Evolutionary conservation across 768 basidiomycete genomes (phyloP), one percentile per base, ranked within the genome.

Genomic region (Russula sp.): DNA sequence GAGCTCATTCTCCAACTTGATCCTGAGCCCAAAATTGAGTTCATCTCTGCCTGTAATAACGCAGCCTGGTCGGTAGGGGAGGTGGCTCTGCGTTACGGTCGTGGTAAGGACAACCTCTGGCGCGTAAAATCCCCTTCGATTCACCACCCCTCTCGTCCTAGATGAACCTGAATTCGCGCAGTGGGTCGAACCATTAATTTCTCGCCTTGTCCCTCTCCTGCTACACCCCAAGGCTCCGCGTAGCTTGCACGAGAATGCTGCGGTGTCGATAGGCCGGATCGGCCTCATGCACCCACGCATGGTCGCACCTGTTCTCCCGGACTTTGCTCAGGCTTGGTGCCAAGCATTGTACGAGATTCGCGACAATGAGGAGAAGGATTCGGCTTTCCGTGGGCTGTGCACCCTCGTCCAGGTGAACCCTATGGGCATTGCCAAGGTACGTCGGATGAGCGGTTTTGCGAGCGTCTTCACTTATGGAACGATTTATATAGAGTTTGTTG

Each of bases 41-140:
- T 94, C 72, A 86, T 98, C 67, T 95, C 93, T 69, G 97, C 96
- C 6, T 95, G 93, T 74, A 99, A 99, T 76, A 99, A 99, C 73
- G 97, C 97, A 11, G 96, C 96, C 1, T 99, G 97, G 97, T 94
- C 94, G n/a, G 94, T 97, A 32, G 97, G 97, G 50, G 97, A 99
- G 76, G 93, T 99, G 36, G 93, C 97, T 9, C 77, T 99, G 66
- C 91, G 94, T 53, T 94, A 92, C 73, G 91, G 93, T 58, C 80
- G 85, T 68, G 88, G 91, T 90, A 72, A 62, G 82, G 73, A 16
- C 59, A 57, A 59, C 34, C 59, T 32, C 59, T 69, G 5, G 24
- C 50, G 14, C 24, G 20, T 30, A 24, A 46, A 26, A 46, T 24
- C 7, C 44, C 20, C 26, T 51, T 57, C 9, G 16, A 53, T 57